Base-by-base conservation (phyloP, 163 green algal species). In the Trebouxiophyceae sp. region DNA sequence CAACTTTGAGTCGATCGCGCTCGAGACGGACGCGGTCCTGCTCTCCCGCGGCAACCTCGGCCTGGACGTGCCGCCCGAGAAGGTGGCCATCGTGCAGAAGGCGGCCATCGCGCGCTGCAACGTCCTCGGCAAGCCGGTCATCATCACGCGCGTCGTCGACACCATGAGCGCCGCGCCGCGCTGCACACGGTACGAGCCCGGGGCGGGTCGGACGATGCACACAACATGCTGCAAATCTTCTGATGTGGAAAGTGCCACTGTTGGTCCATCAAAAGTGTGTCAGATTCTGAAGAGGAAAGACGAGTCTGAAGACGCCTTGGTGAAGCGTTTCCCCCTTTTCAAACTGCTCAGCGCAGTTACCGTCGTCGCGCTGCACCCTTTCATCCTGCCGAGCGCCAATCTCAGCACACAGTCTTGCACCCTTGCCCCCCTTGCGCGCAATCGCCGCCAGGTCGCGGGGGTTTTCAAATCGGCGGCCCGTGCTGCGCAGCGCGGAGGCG, bases 41-140 rank as follows among this genome's bases (percentile, higher is more conserved):
- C 77, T 87, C 34, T 82, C 72, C 33, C 80, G 91, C 33, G 89
- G 89, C 69, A 97, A 95, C 81, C 69, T 97, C 62, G 91, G 91
- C 5, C 72, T 96, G 61, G 91, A 97, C 71, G 82, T 87, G 45
- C 59, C 73, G 24, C 65, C 76, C 28, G 78, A 82, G 65, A 78
- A 80, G 60, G 84, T 85, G 71, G 68, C 83, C 0, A 44, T 87
- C 5, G 76, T 97, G 39, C 91, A 97, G 78, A 97, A 97, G 80
- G 61, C 22, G 8, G 31, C 54, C 60, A 55, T 56, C 59, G 47
- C 27, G 27, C 34, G 32, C 30, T 67, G 58, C 45, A 60, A 59
- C 59, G 8, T 65, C 45, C 33, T 70, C 45, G 70, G 79, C 27
- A 81, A 83, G 62, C 72, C 85, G 3, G 74, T 83, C 31, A 71